Evolutionary conservation across 2,329 filamentous ascomycete genomes (phyloP).

Genomic region (Verticillium nonalfalfae): DNA sequence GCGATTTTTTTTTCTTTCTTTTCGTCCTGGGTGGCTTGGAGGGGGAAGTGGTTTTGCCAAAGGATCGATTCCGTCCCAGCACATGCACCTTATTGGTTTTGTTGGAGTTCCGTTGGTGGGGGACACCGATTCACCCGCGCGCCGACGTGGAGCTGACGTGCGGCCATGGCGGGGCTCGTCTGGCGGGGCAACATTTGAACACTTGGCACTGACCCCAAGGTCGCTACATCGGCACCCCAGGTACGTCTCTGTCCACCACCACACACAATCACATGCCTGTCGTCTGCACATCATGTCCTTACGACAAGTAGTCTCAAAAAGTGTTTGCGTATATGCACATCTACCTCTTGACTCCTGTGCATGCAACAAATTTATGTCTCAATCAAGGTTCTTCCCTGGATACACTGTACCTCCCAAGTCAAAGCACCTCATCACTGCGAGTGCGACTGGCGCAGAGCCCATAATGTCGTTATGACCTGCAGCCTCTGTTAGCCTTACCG

Average conservation of each 20-base stretch:
- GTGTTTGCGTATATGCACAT: no score
- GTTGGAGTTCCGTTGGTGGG: not conserved
- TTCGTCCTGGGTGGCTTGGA: not conserved
- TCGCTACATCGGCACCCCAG: not conserved
- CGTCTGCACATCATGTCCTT: no score
- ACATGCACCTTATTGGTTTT: not conserved
- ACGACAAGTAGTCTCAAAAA: no score
- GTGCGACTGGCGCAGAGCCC: slow-evolving; percentile 54
- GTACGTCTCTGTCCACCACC: not conserved
- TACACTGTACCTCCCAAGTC: slow-evolving; percentile 24
- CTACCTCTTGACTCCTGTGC: no score
- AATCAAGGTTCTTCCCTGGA: slow-evolving; percentile 1
- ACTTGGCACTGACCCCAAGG: not conserved
- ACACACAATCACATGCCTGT: not conserved
- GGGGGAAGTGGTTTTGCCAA: not conserved
- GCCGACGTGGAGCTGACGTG: not conserved
- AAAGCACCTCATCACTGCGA: slow-evolving; percentile 63
- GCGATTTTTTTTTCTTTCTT: not conserved
- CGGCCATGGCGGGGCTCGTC: not conserved
- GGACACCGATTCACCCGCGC: not conserved
- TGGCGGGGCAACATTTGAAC: not conserved
- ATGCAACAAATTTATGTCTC: not conserved
- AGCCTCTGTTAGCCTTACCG: slow-evolving; percentile 7
- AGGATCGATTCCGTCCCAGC: not conserved
- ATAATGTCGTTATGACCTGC: slow-evolving; percentile 66